Evolutionary conservation across 2,329 filamentous ascomycete genomes (phyloP), one percentile per base, ranked within the genome.

Genomic region (Sphaerostilbella broomeana): DNA sequence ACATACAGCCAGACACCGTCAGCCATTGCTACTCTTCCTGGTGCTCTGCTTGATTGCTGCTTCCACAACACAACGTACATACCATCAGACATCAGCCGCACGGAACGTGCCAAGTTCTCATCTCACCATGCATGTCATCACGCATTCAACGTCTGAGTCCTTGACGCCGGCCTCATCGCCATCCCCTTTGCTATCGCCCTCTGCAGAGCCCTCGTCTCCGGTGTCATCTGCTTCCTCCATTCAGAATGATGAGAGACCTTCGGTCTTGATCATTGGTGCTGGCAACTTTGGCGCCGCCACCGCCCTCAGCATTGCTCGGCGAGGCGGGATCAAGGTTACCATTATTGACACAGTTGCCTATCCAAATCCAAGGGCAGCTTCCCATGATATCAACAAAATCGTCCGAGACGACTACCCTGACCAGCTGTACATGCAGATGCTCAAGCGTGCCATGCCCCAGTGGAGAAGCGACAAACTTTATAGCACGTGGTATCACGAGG

Each of bases 401-500:
- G 60, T 67, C 11, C 58, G 64, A 21, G 61, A 65, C 45, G 64
- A 67, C 47, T 67, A 67, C 42, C 58, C 59, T 7, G 61, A 66
- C 49, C 44, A 42, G 22, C 54, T 62, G 22, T 66, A 65, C 48
- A 66, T 64, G 56, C 53, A 52, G 31, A 59, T 66, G 57, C 54
- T 65, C 35, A 53, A 53, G 30, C 58, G 58, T 44, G 64, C 63
- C 45, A 66, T 67, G 63, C 54, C 57, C 13, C 47, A 52, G 35
- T 67, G 64, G 64, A 52, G 61, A 24, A 34, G 48, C 13, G 64
- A 73, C 34, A 65, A 68, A 2, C 61, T 78, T n/a, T 75, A 74
- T 59, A 65, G 64, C 33, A 38, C 52, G 4, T 70, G 62, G 45
- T 81, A 77, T 52, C 73, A 79, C 50, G 67, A 73, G 47, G 73